Percentiles rank a stretch among this genome's conserved stretches.
phyloP scores from a whole-genome alignment of 208 protist species.

The Leishmania tropica region DNA sequence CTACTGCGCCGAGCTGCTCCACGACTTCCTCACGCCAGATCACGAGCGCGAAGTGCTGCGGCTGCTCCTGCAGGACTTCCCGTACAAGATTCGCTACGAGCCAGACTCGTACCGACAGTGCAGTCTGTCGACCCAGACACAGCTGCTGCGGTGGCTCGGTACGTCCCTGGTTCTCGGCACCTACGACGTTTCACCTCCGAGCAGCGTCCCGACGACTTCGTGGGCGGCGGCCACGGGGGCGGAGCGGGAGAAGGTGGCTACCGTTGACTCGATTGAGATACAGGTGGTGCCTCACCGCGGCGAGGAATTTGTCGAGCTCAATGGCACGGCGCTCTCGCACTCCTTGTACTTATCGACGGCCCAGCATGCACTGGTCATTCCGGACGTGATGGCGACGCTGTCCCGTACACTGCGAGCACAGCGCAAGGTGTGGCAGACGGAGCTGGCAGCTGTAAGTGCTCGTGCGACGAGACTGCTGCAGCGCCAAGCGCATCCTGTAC shows the following conservation, averaged over 20 bases:
- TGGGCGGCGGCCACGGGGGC: conserved; percentile 9
- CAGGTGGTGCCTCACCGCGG: conserved; percentile 52
- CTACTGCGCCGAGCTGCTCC: conserved; percentile 46
- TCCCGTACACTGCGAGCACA: conserved; percentile 20
- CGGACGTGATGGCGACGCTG: conserved; percentile 41
- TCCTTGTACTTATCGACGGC: conserved; percentile 62
- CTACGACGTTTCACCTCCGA: conserved; percentile 38
- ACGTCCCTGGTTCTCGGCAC: conserved; percentile 66
- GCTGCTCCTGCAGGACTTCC: conserved; percentile 51
- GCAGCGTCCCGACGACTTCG: conserved; percentile 9
- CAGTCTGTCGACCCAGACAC: conserved; percentile 49
- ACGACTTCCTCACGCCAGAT: conserved; percentile 54
- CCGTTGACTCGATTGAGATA: conserved; percentile 65
- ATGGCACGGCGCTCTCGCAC: conserved; percentile 43
- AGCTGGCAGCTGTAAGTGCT: conserved; percentile 32
- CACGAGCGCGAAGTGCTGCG: conserved; percentile 68
- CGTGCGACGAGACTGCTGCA: conserved; percentile 45
- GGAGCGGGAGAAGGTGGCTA: conserved; percentile 1
- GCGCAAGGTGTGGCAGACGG: conserved; percentile 26
- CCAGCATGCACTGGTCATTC: conserved; percentile 42
- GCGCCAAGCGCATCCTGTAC: conserved; percentile 50
- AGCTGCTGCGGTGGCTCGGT: conserved; percentile 75
- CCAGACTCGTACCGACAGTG: conserved; percentile 42
- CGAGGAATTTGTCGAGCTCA: conserved; percentile 45
- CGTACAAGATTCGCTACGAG: conserved; percentile 64